Conservation (phyloP, 768 basidiomycete species). For the Naganishia friedmannii region DNA sequence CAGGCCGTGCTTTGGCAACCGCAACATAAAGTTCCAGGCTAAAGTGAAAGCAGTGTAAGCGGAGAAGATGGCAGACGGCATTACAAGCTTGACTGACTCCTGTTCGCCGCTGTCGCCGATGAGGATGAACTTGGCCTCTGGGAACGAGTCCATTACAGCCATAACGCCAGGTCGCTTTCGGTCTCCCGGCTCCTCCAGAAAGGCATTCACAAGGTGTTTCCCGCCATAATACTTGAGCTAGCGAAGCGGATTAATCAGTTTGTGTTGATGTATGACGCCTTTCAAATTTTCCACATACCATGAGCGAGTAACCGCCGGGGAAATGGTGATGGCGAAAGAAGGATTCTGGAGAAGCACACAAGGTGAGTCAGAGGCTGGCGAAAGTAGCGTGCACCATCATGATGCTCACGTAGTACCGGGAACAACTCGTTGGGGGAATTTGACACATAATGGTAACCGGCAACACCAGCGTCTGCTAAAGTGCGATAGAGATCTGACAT, state of each 20-base stretch:
- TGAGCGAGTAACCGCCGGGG: constrained; percentile 38
- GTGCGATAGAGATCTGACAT: constrained; percentile 48
- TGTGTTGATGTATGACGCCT: neutral
- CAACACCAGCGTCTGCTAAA: constrained; percentile 57
- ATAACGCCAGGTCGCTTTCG: constrained; percentile 77
- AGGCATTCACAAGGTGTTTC: constrained; percentile 73
- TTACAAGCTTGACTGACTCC: constrained; percentile 55
- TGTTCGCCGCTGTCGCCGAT: constrained; percentile 93
- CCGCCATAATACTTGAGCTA: constrained; percentile 73
- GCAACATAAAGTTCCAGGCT: constrained; percentile 76
- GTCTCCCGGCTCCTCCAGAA: constrained; percentile 72
- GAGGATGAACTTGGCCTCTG: constrained; percentile 71
- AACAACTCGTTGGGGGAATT: constrained; percentile 84
- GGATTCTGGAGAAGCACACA: constrained; percentile 51
- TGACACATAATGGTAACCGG: constrained; percentile 70
- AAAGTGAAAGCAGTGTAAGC: neutral
- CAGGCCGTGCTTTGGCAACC: constrained; percentile 63
- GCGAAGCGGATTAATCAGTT: neutral
- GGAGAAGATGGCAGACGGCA: neutral
- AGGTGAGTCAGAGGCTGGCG: neutral
- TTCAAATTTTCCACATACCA: constrained; percentile 30
- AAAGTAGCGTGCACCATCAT: neutral
- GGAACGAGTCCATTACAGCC: constrained; percentile 71
- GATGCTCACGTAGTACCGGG: constrained; percentile 60
- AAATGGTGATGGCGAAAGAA: constrained; percentile 62